Conservation (phyloP, 208 protist genomes). For the Leishmania guyanensis region DNA sequence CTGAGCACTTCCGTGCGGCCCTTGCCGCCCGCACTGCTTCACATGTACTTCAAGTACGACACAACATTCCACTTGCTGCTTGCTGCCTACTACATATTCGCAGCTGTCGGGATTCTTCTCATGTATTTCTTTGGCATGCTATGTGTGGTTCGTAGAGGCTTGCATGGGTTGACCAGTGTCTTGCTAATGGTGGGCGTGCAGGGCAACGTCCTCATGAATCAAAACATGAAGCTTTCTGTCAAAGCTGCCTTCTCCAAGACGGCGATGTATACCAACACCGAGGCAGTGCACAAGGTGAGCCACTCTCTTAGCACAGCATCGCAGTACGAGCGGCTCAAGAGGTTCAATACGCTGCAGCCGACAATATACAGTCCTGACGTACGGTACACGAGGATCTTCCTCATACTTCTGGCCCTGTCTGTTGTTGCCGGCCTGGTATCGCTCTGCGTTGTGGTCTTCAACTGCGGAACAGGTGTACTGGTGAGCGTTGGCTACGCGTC, state of each 20-base stretch:
- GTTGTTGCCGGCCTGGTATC: not conserved
- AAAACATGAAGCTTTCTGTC: not conserved
- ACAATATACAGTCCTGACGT: not conserved
- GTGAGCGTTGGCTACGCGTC: not conserved
- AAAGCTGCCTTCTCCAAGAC: conserved; percentile 3
- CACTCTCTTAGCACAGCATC: not conserved
- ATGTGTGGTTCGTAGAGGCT: not conserved
- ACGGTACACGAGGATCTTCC: not conserved
- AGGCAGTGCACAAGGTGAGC: not conserved
- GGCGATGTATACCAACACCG: not conserved
- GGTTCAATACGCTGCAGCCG: not conserved
- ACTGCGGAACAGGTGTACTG: conserved; percentile 5
- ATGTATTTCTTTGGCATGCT: conserved; percentile 8
- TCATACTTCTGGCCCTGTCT: not conserved
- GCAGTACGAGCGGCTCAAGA: not conserved
- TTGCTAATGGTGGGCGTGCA: not conserved
- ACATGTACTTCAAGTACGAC: not conserved
- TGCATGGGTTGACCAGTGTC: not conserved
- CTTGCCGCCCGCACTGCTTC: conserved; percentile 6
- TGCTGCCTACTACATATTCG: not conserved
- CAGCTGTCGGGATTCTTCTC: not conserved
- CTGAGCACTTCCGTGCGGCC: not conserved
- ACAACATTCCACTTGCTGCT: not conserved
- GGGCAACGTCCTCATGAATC: conserved; percentile 4
- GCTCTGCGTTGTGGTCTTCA: conserved; percentile 5